Evolutionary conservation across 2,329 filamentous ascomycete species (phyloP).

Genomic region (Alternaria novae-zelandiae): DNA sequence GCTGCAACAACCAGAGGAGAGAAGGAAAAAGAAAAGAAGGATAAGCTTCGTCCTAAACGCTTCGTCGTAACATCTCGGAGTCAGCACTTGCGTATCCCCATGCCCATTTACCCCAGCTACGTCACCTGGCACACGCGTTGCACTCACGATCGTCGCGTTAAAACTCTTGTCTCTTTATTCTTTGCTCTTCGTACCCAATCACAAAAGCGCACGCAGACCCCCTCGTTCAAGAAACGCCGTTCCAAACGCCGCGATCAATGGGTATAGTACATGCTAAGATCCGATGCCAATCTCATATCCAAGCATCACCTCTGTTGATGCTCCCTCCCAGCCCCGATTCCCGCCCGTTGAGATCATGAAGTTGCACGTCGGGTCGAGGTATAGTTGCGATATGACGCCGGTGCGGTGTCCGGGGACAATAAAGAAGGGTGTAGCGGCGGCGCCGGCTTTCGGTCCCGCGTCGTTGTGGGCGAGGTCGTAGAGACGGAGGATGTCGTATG

Average conservation of each 20-base stretch:
- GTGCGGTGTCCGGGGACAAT: constrained; percentile 91
- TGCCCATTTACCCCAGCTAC: neutral
- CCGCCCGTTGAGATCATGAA: constrained; percentile 94
- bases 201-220: neutral
- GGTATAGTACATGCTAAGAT: constrained; percentile 36
- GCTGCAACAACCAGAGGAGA: neutral
- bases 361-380: constrained; percentile 83
- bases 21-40: neutral
- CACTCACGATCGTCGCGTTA: neutral
- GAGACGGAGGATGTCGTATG: constrained; percentile 88
- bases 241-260: constrained; percentile 22
- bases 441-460: constrained; percentile 67
- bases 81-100: neutral
- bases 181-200: neutral
- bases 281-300: constrained; percentile 84
- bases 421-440: constrained; percentile 82
- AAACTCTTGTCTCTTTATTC: neutral
- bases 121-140: neutral
- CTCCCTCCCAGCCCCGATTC: constrained; percentile 93
- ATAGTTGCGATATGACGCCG: constrained; percentile 84
- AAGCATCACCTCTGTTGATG: constrained; percentile 84
- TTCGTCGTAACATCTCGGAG: neutral
- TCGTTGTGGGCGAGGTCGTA: constrained; percentile 76
- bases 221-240: neutral
- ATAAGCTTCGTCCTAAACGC: neutral